Conservation (phyloP, 257 asterid species). For the Linaria vulgaris region DNA sequence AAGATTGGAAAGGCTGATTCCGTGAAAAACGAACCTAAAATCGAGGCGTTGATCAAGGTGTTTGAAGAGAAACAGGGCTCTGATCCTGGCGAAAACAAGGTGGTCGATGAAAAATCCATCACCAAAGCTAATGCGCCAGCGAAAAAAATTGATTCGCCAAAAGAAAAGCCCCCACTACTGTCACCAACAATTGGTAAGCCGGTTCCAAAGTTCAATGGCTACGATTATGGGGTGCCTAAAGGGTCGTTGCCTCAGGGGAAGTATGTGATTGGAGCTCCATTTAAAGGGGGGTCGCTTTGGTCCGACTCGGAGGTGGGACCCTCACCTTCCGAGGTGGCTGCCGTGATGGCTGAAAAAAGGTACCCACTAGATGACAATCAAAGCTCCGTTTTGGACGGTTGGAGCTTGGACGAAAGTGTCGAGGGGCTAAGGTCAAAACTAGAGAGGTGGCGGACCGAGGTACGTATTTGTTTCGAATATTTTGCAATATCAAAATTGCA, state of each 20-base stretch:
- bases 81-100: slow-evolving; percentile 16
- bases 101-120: slow-evolving; percentile 32
- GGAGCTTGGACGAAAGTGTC: slow-evolving; percentile 60
- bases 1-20: slow-evolving; percentile 17
- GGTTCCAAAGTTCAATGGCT: slow-evolving; percentile 14
- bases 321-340: slow-evolving; percentile 69
- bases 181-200: slow-evolving; percentile 9
- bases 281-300: slow-evolving; percentile 33
- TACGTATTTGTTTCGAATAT: no score
- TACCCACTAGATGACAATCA: slow-evolving; percentile 49
- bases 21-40: slow-evolving; percentile 12
- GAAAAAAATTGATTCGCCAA: background rate
- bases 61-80: slow-evolving; percentile 6
- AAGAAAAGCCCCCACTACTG: slow-evolving; percentile 16
- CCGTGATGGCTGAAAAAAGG: slow-evolving; percentile 42
- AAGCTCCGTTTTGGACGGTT: slow-evolving; percentile 65
- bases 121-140: background rate
- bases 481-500: no score
- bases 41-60: background rate
- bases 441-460: slow-evolving; percentile 69
- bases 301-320: slow-evolving; percentile 67
- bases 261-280: slow-evolving; percentile 18
- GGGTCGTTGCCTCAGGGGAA: slow-evolving; percentile 24
- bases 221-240: slow-evolving; percentile 21
- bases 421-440: slow-evolving; percentile 72